phyloP scores from a whole-genome alignment of 192 early-diverging fungal genomes.

The Dissophora globulifera region DNA sequence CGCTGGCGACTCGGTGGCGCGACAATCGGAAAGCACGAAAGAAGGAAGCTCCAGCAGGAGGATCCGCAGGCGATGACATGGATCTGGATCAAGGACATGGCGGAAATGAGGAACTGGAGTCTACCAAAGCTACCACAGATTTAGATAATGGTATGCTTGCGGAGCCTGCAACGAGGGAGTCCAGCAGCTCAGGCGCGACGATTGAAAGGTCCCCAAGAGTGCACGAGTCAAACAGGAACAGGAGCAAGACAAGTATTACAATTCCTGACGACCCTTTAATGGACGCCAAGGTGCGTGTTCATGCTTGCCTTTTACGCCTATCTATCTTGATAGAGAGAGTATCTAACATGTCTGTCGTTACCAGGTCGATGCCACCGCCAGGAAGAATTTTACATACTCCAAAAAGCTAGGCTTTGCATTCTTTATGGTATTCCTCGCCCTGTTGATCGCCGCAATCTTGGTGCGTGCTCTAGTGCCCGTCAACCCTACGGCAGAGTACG shows the following conservation, averaged over 20 bases:
- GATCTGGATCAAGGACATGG: conserved; percentile 21
- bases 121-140: no score
- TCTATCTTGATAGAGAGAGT: no score
- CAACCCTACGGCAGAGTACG: conserved; percentile 21
- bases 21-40: neutral
- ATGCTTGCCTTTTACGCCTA: no score
- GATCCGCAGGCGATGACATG: no score
- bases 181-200: no score
- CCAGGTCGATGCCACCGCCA: neutral
- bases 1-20: neutral
- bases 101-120: no score
- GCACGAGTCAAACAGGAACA: conserved; percentile 13
- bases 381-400: conserved; percentile 36
- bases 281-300: conserved; percentile 3
- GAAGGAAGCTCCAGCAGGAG: neutral
- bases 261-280: neutral
- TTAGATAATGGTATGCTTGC: neutral
- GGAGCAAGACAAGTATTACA: conserved; percentile 2
- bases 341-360: no score
- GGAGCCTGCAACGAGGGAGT: neutral
- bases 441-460: conserved; percentile 62
- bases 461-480: conserved; percentile 31
- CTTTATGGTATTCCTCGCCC: conserved; percentile 56
- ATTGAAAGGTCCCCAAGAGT: neutral
- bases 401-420: conserved; percentile 52